Conservation (phyloP, 768 basidiomycete genomes). For the Mycena haematopus region DNA sequence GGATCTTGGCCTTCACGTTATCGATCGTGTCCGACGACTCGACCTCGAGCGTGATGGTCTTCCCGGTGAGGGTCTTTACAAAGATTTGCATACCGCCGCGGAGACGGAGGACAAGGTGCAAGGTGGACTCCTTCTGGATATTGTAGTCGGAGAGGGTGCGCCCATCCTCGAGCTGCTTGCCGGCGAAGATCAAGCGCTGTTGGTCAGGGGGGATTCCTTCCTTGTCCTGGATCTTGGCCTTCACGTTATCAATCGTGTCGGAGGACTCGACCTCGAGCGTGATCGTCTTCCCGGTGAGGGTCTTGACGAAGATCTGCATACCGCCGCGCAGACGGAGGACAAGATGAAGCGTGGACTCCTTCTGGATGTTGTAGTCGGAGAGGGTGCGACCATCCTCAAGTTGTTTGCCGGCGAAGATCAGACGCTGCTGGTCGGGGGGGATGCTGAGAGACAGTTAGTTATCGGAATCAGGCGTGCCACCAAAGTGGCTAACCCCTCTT, state of each 20-base stretch:
- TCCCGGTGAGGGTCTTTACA: conserved; percentile 87
- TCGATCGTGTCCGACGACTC: conserved; percentile 95
- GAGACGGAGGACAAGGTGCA: conserved; percentile 87
- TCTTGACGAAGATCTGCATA: conserved; percentile 92
- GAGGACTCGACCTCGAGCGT: conserved; percentile 87
- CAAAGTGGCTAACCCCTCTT: conserved; percentile 68
- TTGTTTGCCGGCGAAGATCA: conserved; percentile 86
- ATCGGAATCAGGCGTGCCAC: background rate
- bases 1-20: conserved; percentile 85
- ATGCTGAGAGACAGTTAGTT: conserved; percentile 49
- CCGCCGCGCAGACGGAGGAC: conserved; percentile 47
- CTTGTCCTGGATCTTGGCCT: conserved; percentile 87
- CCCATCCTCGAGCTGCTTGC: conserved; percentile 95
- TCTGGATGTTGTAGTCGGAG: conserved; percentile 73
- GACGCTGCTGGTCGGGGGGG: conserved; percentile 79
- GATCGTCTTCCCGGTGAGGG: conserved; percentile 88
- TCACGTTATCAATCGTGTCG: conserved; percentile 79
- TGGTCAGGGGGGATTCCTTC: conserved; percentile 89
- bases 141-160: conserved; percentile 90
- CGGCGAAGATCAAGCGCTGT: conserved; percentile 95
- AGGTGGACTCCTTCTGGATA: conserved; percentile 95
- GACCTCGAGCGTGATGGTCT: conserved; percentile 95
- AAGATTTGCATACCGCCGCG: conserved; percentile 94
- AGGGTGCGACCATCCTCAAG: conserved; percentile 83
- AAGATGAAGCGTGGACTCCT: conserved; percentile 65